phyloP scores from a whole-genome alignment of 768 basidiomycete genomes.

The Psilocybe azurescens region DNA sequence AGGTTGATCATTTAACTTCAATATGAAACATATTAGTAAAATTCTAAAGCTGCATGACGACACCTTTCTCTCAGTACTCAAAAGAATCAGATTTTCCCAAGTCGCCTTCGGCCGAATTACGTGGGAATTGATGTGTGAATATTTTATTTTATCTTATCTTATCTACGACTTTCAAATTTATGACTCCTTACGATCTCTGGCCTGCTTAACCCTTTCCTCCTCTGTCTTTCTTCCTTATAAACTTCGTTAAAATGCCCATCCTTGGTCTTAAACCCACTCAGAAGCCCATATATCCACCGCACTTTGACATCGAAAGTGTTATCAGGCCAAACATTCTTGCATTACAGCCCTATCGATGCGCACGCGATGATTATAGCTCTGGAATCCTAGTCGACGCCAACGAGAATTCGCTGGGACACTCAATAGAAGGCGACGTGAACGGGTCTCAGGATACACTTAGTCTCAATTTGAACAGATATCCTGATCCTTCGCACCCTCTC shows the following conservation, averaged over 20 bases:
- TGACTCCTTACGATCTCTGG: neutral
- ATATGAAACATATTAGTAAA: too few species aligned
- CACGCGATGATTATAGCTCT: conserved; percentile 91
- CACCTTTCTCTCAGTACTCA: too few species aligned
- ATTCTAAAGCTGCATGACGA: too few species aligned
- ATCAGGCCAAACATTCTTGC: conserved; percentile 95
- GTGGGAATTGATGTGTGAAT: too few species aligned
- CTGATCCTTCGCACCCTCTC: conserved; percentile 83
- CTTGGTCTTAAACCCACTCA: conserved; percentile 57
- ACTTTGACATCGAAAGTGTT: conserved; percentile 84
- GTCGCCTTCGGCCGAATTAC: too few species aligned
- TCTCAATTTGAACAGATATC: conserved; percentile 86
- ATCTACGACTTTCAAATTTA: neutral
- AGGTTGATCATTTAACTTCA: too few species aligned
- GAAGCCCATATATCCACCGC: conserved; percentile 60
- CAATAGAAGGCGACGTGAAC: conserved; percentile 53
- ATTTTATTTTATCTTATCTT: neutral
- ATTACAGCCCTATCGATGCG: conserved; percentile 92
- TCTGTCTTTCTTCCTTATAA: neutral
- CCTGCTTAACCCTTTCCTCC: neutral
- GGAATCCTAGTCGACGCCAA: conserved; percentile 97
- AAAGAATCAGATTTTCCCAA: too few species aligned
- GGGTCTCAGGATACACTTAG: conserved; percentile 42
- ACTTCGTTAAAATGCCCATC: conserved; percentile 57
- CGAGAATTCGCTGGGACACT: conserved; percentile 93